Evolutionary conservation across 345 rosid genomes (phyloP), one percentile per base, ranked within the genome.

Genomic region (Adansonia digitata): DNA sequence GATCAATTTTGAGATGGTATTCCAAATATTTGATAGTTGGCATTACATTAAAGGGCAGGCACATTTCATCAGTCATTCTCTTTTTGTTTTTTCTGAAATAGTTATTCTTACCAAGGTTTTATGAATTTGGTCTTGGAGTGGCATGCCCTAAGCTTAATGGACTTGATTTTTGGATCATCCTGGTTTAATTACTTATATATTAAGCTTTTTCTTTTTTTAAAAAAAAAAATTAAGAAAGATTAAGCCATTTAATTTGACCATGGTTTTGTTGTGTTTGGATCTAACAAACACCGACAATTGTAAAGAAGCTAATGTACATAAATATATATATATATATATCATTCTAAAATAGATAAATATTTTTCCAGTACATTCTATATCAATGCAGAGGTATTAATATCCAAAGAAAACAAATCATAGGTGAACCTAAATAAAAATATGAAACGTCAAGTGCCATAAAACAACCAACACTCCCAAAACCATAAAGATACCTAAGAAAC

Each of bases 1-100:
- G 24, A 71, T 45, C 76, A 31, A 56, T 48, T 69, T 63, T 74
- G 66, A 69, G 51, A 69, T 62, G 29, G 48, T 34, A 27, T 78
- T 77, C 48, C 75, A 46, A 53, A 17, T 35, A 10, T 57, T 12
- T 17, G 26, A 51, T 8, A 39, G 7, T 12, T 2, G 7, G 42
- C 57, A 61, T n/a, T 61, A 27, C 14, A 55, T 7, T 72, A 39
- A 14, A 40, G 48, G 39, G 37, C 24, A 51, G n/a, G n/a, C n/a
- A n/a, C n/a, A n/a, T n/a, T n/a, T n/a, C n/a, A n/a, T n/a, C n/a
- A n/a, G n/a, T n/a, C n/a, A n/a, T n/a, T n/a, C n/a, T n/a, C n/a
- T n/a, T n/a, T n/a, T n/a, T n/a, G n/a, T n/a, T 17, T 51, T 51
- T 51, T 51, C 22, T 51, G 55, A 51, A 51, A 48, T 48, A 48